phyloP scores from a whole-genome alignment of 1,284 basidiomycete genomes.

The Cryptococcus sp. region DNA sequence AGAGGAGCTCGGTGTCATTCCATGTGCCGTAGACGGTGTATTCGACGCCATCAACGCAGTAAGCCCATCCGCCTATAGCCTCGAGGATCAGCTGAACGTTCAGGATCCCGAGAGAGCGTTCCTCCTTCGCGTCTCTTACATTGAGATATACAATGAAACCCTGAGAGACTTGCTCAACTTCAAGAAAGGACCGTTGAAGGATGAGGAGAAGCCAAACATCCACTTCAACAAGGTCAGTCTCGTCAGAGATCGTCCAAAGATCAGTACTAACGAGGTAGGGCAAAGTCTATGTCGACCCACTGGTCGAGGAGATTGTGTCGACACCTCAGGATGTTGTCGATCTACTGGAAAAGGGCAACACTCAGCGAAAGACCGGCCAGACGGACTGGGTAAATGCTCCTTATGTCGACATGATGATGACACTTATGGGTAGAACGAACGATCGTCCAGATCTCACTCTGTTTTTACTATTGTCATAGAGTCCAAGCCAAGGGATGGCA shows the following conservation, averaged over 20 bases:
- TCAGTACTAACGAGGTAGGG: conserved; percentile 28
- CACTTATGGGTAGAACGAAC: conserved; percentile 47
- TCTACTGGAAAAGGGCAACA: conserved; percentile 51
- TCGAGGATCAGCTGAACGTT: background rate
- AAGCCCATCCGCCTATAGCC: conserved; percentile 7
- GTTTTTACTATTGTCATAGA: conserved; percentile 54
- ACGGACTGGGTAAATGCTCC: conserved; percentile 52
- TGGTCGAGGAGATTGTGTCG: conserved; percentile 54
- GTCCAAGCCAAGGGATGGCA: conserved; percentile 36
- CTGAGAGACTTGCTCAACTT: conserved; percentile 52
- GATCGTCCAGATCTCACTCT: conserved; percentile 53
- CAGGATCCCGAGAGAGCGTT: conserved; percentile 42
- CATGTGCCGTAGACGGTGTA: conserved; percentile 54
- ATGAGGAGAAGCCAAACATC: conserved; percentile 42
- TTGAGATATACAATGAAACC: conserved; percentile 59
- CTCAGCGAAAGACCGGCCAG: conserved; percentile 52
- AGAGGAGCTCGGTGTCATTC: conserved; percentile 54
- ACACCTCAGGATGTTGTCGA: conserved; percentile 51
- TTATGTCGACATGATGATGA: background rate
- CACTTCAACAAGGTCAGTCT: conserved; percentile 42
- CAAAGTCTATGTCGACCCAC: conserved; percentile 50
- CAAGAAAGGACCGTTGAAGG: conserved; percentile 33
- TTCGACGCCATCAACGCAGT: conserved; percentile 51
- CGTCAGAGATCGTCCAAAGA: background rate
- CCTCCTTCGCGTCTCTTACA: conserved; percentile 55